Base-by-base conservation (phyloP, 148 eudicot genomes). In the Simmondsia chinensis region DNA sequence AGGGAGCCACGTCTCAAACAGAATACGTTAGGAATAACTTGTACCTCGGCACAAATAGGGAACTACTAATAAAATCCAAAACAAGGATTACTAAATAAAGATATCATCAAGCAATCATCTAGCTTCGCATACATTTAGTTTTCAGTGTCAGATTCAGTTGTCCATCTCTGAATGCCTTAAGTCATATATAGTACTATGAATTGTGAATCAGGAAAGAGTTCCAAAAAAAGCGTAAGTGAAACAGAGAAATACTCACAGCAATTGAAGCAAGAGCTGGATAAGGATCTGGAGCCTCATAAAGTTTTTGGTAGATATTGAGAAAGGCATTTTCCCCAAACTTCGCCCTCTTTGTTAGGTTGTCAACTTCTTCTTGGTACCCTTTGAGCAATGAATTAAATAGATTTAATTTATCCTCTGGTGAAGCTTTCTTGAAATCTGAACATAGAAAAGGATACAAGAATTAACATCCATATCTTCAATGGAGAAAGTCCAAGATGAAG, bases 211-310 rank as follows among this genome's bases (percentile, higher is more conserved):
- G 7, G 33, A 20, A n/a, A 14, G 22, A 44, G 5, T 27, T 19
- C 18, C 21, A 17, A 41, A 5, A 4, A 7, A 53, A 24, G 51
- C 5, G 13, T 12, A 39, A 42, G 29, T 20, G 9, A 33, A 37
- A 17, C 1, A 40, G 54, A 39, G 31, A 22, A 28, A 43, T 40
- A 79, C 96, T 82, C 63, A 91, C 97, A 39, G 85, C 72, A 48
- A 84, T 59, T 9, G 97, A 91, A 56, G 82, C 77, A 60, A 91
- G 82, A 65, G 80, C 76, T 6, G 88, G 88, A 54, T 74, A 91
- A 60, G 97, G 97, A 69, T 91, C 97, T 13, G 95, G 97, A 64
- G 97, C 97, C 74, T 91, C 97, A 18, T 91, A 91, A 41, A 91
- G 93, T 53, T 91, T 91, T 69, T 91, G 97, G 45, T 91, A 91